These are phyloP conservation scores for Yamadazyma atlantica DNA, from an alignment of 1,139 yeast genomes.

Conservation along the genomic window DNA sequence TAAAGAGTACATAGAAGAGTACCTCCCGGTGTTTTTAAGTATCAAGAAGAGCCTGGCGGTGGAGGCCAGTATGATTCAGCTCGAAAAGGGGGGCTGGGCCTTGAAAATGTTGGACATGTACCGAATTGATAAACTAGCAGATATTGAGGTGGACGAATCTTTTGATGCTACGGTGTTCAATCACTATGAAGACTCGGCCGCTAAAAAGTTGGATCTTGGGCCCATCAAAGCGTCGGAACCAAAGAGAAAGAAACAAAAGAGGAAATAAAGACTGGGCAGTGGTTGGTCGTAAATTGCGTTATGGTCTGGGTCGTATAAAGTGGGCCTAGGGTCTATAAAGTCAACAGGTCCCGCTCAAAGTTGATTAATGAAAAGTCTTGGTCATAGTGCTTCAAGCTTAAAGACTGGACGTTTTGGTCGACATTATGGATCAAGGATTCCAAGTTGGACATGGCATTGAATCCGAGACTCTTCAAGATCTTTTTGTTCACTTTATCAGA, in stretches of 20 bases:
- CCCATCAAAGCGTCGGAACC: slow-evolving; percentile 4
- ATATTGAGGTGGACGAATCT: slow-evolving; percentile 19
- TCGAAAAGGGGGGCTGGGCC: slow-evolving; percentile 43
- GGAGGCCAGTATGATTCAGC: slow-evolving; percentile 16
- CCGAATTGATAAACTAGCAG: slow-evolving; percentile 24
- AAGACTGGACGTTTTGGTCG: slow-evolving; percentile 29
- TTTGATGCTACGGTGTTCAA: slow-evolving; percentile 6
- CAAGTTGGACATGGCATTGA: slow-evolving; percentile 28
- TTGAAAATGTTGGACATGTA: slow-evolving; percentile 30
- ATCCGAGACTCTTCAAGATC: slow-evolving; percentile 30
- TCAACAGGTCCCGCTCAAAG: slow-evolving; percentile 39
- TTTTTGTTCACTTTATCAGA: slow-evolving; percentile 26
- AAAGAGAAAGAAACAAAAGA: slow-evolving; percentile 7
- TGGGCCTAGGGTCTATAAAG: slow-evolving; percentile 11
- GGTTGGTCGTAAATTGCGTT: too few relatives aligned
- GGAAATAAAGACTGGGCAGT: too few relatives aligned
- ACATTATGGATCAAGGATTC: slow-evolving; percentile 36
- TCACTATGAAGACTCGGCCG: neutral
- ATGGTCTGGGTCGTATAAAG: too few relatives aligned
- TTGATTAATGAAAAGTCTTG: slow-evolving; percentile 39
- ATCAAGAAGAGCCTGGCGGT: slow-evolving; percentile 11
- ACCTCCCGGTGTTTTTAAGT: slow-evolving; percentile 24
- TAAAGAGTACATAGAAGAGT: slow-evolving; percentile 42
- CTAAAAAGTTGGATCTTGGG: slow-evolving; percentile 4
- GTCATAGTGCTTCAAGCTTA: slow-evolving; percentile 32